phyloP scores from a whole-genome alignment of 208 protist genomes.

The Trypanosoma platydactyli region DNA sequence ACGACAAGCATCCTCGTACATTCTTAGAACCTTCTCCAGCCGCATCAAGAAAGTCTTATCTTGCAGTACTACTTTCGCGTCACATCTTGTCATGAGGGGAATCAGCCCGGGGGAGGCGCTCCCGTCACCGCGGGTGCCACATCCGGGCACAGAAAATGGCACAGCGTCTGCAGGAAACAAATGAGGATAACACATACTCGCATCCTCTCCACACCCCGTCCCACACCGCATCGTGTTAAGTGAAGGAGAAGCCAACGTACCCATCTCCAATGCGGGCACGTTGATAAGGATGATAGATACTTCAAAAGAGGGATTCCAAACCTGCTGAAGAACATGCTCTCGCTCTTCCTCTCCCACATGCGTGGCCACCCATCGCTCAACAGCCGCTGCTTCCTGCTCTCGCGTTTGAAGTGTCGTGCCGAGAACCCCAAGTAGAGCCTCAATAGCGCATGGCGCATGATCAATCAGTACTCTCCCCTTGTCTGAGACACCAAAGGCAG shows the following conservation, averaged over 20 bases:
- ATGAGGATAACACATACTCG: background rate
- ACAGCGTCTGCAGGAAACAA: conserved; percentile 32
- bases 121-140: conserved; percentile 17
- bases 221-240: background rate
- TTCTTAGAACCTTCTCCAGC: conserved; percentile 43
- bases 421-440: conserved; percentile 65
- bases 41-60: conserved; percentile 51
- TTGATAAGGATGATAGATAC: conserved; percentile 83
- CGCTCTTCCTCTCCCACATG: conserved; percentile 41
- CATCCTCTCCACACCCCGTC: background rate
- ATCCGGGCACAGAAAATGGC: conserved; percentile 41
- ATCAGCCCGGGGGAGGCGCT: conserved; percentile 28
- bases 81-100: conserved; percentile 54
- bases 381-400: conserved; percentile 41
- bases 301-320: conserved; percentile 68
- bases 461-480: conserved; percentile 79
- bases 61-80: conserved; percentile 46
- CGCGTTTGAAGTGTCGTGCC: conserved; percentile 62
- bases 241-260: conserved; percentile 1
- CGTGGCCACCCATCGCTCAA: conserved; percentile 47
- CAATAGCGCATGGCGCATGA: conserved; percentile 61
- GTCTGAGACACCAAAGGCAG: conserved; percentile 65
- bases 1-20: conserved; percentile 74
- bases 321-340: conserved; percentile 45
- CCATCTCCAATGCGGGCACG: conserved; percentile 34